These are phyloP conservation scores for Xylaria telfairii DNA, from an alignment of 495 filamentous ascomycete species.

Conservation along the genomic window DNA sequence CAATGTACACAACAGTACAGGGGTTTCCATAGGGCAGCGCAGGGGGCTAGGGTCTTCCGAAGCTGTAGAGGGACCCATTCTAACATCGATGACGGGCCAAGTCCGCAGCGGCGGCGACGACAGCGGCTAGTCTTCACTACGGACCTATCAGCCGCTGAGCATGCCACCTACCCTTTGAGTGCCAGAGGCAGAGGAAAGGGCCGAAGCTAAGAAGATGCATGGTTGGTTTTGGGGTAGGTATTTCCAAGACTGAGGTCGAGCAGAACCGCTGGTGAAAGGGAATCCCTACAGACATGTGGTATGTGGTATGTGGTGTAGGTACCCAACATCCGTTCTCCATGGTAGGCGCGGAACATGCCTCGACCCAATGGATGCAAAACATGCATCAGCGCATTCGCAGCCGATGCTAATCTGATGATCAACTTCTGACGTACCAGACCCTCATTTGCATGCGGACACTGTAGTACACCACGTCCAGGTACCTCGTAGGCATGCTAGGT, in stretches of 20 bases:
- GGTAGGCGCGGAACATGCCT: constrained; percentile 19
- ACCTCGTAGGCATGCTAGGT: background rate
- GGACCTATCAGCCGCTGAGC: constrained; percentile 23
- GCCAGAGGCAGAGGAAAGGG: constrained; percentile 15
- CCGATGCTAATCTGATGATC: constrained; percentile 4
- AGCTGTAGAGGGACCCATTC: constrained; percentile 11
- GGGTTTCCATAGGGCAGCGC: constrained; percentile 22
- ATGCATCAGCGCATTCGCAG: constrained; percentile 18
- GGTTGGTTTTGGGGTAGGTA: constrained; percentile 13
- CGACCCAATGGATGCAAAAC: constrained; percentile 23
- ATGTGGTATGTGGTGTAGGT: background rate
- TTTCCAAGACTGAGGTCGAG: background rate
- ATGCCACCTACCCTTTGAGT: constrained; percentile 10
- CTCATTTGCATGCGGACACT: background rate
- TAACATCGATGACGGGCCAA: constrained; percentile 17
- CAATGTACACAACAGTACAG: background rate
- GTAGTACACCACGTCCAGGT: background rate
- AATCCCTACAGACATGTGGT: background rate
- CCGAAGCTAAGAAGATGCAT: constrained; percentile 23
- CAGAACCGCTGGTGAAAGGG: background rate
- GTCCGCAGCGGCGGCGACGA: constrained; percentile 16
- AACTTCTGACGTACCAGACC: background rate
- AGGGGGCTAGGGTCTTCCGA: constrained; percentile 17
- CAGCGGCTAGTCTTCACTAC: constrained; percentile 16
- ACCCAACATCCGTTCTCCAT: constrained; percentile 9